Evolutionary conservation across 805 yeast genomes (phyloP).

Genomic region (Blastobotrys parvus): DNA sequence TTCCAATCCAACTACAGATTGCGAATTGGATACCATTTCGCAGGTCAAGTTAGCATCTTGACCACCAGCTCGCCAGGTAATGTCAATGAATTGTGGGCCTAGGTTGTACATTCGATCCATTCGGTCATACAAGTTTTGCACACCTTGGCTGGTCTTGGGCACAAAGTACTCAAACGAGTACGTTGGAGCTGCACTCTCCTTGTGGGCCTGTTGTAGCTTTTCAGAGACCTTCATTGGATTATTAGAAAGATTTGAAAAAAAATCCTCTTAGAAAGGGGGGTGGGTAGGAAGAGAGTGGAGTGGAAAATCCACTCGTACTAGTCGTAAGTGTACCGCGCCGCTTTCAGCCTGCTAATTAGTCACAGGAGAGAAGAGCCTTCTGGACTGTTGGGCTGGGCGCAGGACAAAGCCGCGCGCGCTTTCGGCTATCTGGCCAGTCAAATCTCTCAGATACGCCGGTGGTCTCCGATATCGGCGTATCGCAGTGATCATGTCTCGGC

Average conservation of each 20-base stretch:
- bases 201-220: constrained; percentile 36
- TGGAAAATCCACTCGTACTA: no score
- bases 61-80: constrained; percentile 99
- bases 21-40: constrained; percentile 87
- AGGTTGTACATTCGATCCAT: constrained; percentile 96
- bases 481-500: no score
- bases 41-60: constrained; percentile 73
- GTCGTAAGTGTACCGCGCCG: no score
- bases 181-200: constrained; percentile 42
- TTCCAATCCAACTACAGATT: constrained; percentile 82
- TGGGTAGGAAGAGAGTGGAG: not conserved
- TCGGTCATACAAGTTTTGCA: constrained; percentile 89
- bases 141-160: constrained; percentile 96
- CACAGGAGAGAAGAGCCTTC: no score
- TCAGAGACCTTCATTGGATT: constrained; percentile 40
- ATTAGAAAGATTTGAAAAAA: not conserved
- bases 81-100: constrained; percentile 86
- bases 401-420: no score
- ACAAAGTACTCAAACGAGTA: constrained; percentile 96
- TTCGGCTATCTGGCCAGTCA: no score
- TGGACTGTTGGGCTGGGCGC: no score
- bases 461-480: no score
- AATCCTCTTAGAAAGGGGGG: not conserved
- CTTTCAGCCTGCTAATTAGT: no score
- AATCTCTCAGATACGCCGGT: no score